Percentiles rank a stretch among this genome's conserved stretches.
These are phyloP conservation scores for Diaporthe vexans DNA, from an alignment of 2,329 filamentous ascomycete species.

Conservation along the genomic window DNA sequence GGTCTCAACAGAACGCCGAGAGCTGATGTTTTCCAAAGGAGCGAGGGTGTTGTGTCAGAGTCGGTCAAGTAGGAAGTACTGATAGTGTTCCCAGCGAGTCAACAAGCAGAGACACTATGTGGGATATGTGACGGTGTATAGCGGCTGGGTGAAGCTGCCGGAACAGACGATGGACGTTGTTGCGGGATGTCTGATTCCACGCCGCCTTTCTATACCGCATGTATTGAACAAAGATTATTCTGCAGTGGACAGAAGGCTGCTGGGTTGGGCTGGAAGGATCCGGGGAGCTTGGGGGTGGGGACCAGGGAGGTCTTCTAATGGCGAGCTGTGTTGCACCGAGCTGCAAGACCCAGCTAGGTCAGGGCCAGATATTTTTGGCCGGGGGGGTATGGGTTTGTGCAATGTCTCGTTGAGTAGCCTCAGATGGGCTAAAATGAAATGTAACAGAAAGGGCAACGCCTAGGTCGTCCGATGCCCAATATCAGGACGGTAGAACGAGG, in stretches of 20 bases:
- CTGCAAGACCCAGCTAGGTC: constrained; percentile 41
- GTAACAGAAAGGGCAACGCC: constrained; percentile 35
- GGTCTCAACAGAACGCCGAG: neutral
- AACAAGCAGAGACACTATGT: neutral
- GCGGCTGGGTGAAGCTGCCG: neutral
- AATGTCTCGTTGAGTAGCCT: constrained; percentile 35
- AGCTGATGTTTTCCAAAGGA: constrained; percentile 3
- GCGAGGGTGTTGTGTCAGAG: neutral
- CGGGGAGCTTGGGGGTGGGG: constrained; percentile 41
- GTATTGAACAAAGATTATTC: constrained; percentile 26
- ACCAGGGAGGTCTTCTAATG: constrained; percentile 42
- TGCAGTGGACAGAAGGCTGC: constrained; percentile 34
- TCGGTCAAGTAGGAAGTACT: neutral
- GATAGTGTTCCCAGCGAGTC: neutral
- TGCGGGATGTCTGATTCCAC: constrained; percentile 17
- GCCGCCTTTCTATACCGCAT: constrained; percentile 26
- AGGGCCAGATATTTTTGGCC: constrained; percentile 40
- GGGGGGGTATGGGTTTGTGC: constrained; percentile 28
- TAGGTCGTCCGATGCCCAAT: constrained; percentile 27
- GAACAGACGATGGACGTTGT: neutral
- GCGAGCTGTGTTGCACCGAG: constrained; percentile 41
- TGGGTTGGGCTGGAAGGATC: constrained; percentile 40
- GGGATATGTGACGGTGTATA: constrained; percentile 6
- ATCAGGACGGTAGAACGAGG: constrained; percentile 10
- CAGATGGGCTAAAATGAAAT: constrained; percentile 38